A percentile compares a stretch with the other conserved stretches of the same genome.
These are phyloP conservation scores for Epithele typhae DNA, from an alignment of 768 basidiomycete genomes.

Conservation along the genomic window DNA sequence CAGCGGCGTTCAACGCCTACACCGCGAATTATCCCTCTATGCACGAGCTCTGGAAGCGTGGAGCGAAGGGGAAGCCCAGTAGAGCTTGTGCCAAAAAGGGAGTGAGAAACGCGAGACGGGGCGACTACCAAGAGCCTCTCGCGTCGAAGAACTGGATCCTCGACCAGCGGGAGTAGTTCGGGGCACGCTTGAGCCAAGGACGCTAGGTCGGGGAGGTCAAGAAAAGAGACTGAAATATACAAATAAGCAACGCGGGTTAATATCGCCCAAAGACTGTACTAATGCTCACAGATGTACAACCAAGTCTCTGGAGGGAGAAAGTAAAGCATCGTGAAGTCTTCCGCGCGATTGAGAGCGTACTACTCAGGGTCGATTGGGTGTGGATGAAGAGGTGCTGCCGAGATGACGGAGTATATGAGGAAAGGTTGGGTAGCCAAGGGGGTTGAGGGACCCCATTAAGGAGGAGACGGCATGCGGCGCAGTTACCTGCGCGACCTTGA, in stretches of 20 bases:
- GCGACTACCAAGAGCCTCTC: constrained; percentile 56
- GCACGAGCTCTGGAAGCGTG: constrained; percentile 61
- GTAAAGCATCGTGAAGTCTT: not conserved
- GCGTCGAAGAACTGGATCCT: constrained; percentile 62
- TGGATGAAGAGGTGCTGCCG: constrained; percentile 2
- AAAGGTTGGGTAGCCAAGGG: not conserved
- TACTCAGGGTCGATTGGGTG: too few species aligned
- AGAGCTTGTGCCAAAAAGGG: constrained; percentile 55
- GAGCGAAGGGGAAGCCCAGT: constrained; percentile 57
- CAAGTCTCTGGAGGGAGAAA: constrained; percentile 3
- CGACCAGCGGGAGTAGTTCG: constrained; percentile 43
- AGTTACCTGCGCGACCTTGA: too few species aligned
- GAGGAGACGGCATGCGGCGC: too few species aligned
- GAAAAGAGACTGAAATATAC: constrained; percentile 49
- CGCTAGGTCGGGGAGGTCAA: constrained; percentile 71
- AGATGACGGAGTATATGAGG: not conserved
- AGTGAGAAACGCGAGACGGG: constrained; percentile 65
- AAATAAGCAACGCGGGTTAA: not conserved
- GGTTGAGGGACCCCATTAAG: too few species aligned
- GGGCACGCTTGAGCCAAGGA: constrained; percentile 45
- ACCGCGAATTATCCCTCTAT: constrained; percentile 67
- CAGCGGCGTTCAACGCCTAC: constrained; percentile 61
- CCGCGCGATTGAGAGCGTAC: too few species aligned
- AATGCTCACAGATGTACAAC: constrained; percentile 5
- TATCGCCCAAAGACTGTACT: too few species aligned